Percentiles rank a stretch among this genome's conserved stretches.
Evolutionary conservation across 768 basidiomycete genomes (phyloP).

Genomic region (Mycena rebaudengoi): DNA sequence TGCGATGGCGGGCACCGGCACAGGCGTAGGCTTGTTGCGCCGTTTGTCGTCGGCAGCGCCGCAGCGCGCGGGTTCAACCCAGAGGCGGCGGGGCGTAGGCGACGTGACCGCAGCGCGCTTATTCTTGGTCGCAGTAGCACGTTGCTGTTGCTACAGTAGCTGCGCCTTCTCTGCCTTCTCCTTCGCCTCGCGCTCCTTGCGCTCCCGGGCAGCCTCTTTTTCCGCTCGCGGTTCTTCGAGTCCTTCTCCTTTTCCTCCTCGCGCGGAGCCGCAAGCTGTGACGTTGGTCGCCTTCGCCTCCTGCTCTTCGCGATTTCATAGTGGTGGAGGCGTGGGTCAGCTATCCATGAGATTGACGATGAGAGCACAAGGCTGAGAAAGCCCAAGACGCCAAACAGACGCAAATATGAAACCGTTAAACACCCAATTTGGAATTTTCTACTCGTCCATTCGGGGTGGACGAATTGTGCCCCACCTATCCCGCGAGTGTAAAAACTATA

Average conservation of each 20-base stretch:
- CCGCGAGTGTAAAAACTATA: too few species aligned
- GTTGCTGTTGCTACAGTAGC: constrained; percentile 58
- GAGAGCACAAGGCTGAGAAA: too few species aligned
- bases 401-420: not conserved
- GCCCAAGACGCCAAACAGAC: not conserved
- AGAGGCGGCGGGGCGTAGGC: constrained; percentile 59
- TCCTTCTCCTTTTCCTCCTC: constrained; percentile 52
- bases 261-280: constrained; percentile 56
- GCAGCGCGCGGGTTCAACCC: constrained; percentile 57
- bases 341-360: too few species aligned
- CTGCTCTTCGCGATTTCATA: constrained; percentile 77
- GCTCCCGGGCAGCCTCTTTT: constrained; percentile 48
- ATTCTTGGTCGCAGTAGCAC: constrained; percentile 43
- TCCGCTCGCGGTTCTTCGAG: too few species aligned
- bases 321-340: too few species aligned
- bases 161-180: constrained; percentile 37
- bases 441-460: too few species aligned
- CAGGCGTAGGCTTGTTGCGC: constrained; percentile 55
- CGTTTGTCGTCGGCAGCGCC: constrained; percentile 40
- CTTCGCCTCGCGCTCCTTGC: constrained; percentile 50
- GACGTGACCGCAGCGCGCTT: constrained; percentile 43
- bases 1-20: constrained; percentile 38
- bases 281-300: constrained; percentile 71
- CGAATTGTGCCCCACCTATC: too few species aligned
- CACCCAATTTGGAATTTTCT: not conserved